A percentile compares a stretch with the other conserved stretches of the same genome.
These are phyloP conservation scores for Dioscorea zingiberensis DNA, from an alignment of 106 monocot genomes.

Conservation along the genomic window DNA sequence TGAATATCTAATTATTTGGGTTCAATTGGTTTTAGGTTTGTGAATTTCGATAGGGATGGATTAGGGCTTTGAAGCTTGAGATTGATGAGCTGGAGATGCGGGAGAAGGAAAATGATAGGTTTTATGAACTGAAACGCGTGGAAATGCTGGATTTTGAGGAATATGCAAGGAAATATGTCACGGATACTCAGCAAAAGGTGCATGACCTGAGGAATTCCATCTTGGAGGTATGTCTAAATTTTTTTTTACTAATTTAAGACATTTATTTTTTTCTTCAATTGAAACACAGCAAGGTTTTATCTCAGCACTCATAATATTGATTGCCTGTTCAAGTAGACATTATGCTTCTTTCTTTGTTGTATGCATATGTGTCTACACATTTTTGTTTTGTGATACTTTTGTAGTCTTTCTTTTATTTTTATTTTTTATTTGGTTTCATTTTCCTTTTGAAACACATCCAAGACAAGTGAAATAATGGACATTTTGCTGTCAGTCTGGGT, in stretches of 20 bases:
- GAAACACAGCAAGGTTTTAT: no score
- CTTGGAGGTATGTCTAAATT: slow-evolving; percentile 13
- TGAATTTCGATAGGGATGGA: background rate
- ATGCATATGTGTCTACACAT: no score
- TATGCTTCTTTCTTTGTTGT: no score
- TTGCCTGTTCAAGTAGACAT: no score
- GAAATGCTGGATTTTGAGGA: slow-evolving; percentile 44
- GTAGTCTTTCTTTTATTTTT: no score
- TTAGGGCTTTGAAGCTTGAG: slow-evolving; percentile 29
- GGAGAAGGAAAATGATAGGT: slow-evolving; percentile 37
- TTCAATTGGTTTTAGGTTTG: no score
- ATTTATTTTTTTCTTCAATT: background rate
- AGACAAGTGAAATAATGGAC: no score
- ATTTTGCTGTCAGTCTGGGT: no score
- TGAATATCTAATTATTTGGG: background rate
- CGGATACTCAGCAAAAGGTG: slow-evolving; percentile 18
- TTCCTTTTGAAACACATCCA: no score
- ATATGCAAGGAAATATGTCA: slow-evolving; percentile 8
- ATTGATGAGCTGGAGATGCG: slow-evolving; percentile 25
- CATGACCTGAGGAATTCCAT: slow-evolving; percentile 20
- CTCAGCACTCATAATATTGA: no score
- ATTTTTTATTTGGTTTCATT: no score
- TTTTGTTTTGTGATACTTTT: no score
- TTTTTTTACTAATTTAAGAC: background rate
- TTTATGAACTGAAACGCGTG: slow-evolving; percentile 20